A percentile compares a stretch with the other conserved stretches of the same genome.
phyloP scores from a whole-genome alignment of 2,329 filamentous ascomycete species.

The Harringtonia aguacate region DNA sequence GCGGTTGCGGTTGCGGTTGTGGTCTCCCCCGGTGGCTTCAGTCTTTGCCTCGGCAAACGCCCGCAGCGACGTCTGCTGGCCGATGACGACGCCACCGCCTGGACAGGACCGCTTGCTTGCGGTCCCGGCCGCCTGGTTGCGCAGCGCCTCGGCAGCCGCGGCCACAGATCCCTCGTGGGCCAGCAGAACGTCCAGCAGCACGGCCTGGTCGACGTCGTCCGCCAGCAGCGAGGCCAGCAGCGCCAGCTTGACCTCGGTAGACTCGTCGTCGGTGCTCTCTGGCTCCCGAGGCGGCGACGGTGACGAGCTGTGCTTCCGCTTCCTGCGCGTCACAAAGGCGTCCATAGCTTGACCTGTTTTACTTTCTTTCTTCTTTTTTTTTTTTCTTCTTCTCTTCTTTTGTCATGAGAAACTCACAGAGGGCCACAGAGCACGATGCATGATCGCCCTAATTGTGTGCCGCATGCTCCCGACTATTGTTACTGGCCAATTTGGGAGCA shows the following conservation, averaged over 20 bases:
- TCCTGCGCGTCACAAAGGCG: conserved; percentile 42
- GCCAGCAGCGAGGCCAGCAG: conserved; percentile 70
- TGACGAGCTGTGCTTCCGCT: conserved; percentile 20
- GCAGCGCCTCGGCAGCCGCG: conserved; percentile 48
- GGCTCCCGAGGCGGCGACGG: neutral
- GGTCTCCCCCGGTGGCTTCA: neutral
- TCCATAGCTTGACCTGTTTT: no score
- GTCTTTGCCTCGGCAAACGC: conserved; percentile 27
- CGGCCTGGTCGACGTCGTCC: conserved; percentile 44
- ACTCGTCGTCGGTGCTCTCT: conserved; percentile 42
- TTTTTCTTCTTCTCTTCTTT: no score
- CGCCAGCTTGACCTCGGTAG: conserved; percentile 84
- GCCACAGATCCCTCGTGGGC: conserved; percentile 68
- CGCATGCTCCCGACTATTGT: no score
- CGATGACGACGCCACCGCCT: conserved; percentile 22
- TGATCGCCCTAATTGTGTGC: no score
- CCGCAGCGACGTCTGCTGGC: conserved; percentile 54
- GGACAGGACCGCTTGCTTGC: conserved; percentile 18
- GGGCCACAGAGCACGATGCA: no score
- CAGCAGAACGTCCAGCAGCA: conserved; percentile 68
- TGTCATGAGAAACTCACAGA: no score
- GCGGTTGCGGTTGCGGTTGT: no score
- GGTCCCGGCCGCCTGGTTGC: conserved; percentile 16
- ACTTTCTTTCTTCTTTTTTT: no score
- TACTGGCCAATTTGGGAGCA: conserved; percentile 5